phyloP scores from a whole-genome alignment of 192 early-diverging fungal species.

The Backusella parvicylindrica region DNA sequence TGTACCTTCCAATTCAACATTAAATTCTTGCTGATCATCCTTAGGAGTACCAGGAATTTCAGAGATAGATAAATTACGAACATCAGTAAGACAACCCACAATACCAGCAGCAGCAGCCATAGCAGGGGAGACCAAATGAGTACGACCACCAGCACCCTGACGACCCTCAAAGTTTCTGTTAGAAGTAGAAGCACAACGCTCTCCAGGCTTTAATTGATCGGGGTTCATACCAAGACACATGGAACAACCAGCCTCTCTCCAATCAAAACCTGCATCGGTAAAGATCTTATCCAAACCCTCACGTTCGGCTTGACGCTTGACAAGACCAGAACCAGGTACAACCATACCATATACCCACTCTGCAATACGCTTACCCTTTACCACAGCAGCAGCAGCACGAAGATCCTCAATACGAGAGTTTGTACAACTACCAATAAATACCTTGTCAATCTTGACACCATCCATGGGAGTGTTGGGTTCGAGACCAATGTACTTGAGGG shows the following conservation, averaged over 20 bases:
- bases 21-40: constrained; percentile 9
- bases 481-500: constrained; percentile 63
- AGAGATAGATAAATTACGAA: constrained; percentile 44
- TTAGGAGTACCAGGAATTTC: constrained; percentile 32
- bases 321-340: constrained; percentile 68
- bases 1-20: constrained; percentile 26
- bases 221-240: constrained; percentile 78
- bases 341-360: constrained; percentile 63
- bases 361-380: constrained; percentile 56
- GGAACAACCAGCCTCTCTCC: constrained; percentile 67
- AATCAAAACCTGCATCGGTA: constrained; percentile 68
- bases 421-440: constrained; percentile 73
- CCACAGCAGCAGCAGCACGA: constrained; percentile 57
- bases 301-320: constrained; percentile 67
- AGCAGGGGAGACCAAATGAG: constrained; percentile 60
- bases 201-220: constrained; percentile 63
- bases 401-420: constrained; percentile 76
- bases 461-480: constrained; percentile 55
- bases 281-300: constrained; percentile 68
- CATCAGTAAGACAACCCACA: constrained; percentile 57
- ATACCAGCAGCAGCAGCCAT: constrained; percentile 74
- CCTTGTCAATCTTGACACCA: constrained; percentile 61
- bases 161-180: constrained; percentile 75
- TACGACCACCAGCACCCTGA: constrained; percentile 64
- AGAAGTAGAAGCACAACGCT: constrained; percentile 70